Evolutionary conservation across 176 grass and related monocot genomes (phyloP), one percentile per base, ranked within the genome.

Genomic region (Zoysia japonica): DNA sequence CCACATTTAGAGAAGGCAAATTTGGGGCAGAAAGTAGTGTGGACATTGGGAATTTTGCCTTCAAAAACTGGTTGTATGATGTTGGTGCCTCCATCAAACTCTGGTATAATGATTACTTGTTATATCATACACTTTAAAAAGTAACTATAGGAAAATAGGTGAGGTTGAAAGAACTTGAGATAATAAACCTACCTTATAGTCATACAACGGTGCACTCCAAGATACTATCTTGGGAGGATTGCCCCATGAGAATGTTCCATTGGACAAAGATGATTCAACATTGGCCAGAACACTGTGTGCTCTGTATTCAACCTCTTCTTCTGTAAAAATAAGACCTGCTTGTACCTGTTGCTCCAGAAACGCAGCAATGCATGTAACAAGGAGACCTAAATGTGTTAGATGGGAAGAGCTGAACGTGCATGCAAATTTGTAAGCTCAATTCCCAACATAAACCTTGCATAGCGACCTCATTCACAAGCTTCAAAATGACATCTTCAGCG

Each of bases 401-500:
- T 44, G 13, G 52, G 52, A 61, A 76, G 52, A 38, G 47, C 41
- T 20, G 72, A 81, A 77, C 17, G 12, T 67, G 70, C 36, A 44
- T 36, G 9, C 68, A 73, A 68, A 64, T 69, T 70, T 65, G 55
- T 65, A 74, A 75, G 62, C 65, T 80, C 12, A 81, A 85, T 84
- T 81, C n/a, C 49, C 72, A 93, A 78, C 48, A 92, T 88, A 92
- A 92, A 86, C 89, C 83, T 90, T 89, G 78, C 67, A 82, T 75
- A 93, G 90, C 49, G 81, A 98, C 92, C 95, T 98, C 90, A 73
- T 98, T 98, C 54, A 83, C 88, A 89, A 98, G 56, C 75, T 94
- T 91, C 61, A 80, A 61, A 80, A 98, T 74, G 40, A 90, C 75
- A 85, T 92, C 80, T 90, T 98, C 95, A 82, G 87, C 74, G 70